Conservation (phyloP, 345 rosid genomes). For the Cochlearia excelsa region DNA sequence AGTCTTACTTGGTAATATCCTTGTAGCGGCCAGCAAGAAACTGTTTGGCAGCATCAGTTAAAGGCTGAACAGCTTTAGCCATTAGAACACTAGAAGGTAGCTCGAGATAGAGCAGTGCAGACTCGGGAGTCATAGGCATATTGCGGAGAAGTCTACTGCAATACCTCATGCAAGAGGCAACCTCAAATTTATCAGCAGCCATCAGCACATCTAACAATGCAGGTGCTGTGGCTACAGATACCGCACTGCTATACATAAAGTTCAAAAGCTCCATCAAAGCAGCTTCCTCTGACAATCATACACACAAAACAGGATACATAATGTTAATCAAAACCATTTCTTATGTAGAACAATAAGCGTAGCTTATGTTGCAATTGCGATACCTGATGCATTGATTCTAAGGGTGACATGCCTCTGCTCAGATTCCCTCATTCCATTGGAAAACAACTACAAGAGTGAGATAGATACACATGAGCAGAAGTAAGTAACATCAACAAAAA, state of each 20-base stretch:
- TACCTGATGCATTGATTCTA: conserved; percentile 85
- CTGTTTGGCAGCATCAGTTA: conserved; percentile 90
- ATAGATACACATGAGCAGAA: conserved; percentile 9
- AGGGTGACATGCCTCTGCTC: conserved; percentile 89
- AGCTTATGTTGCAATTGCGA: conserved; percentile 1
- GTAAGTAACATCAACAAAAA: background rate
- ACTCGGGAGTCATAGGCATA: conserved; percentile 82
- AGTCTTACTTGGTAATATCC: conserved; percentile 73
- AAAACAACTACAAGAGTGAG: conserved; percentile 59
- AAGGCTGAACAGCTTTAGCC: conserved; percentile 93
- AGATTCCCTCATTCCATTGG: conserved; percentile 98
- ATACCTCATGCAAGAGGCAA: conserved; percentile 96
- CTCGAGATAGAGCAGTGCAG: conserved; percentile 90
- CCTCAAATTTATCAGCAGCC: conserved; percentile 99
- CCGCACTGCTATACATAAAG: conserved; percentile 83
- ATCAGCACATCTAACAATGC: conserved; percentile 88
- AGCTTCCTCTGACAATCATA: conserved; percentile 69
- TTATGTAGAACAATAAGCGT: background rate
- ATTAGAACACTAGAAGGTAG: conserved; percentile 89
- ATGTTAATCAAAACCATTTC: conserved; percentile 11
- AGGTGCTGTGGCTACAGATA: conserved; percentile 69
- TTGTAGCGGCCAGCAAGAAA: conserved; percentile 78
- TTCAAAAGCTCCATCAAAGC: conserved; percentile 93
- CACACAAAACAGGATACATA: conserved; percentile 4
- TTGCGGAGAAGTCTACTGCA: conserved; percentile 76